Percentiles rank a stretch among this genome's conserved stretches.
These are phyloP conservation scores for Eucalyptus cloeziana DNA, from an alignment of 345 rosid genomes.

Conservation along the genomic window DNA sequence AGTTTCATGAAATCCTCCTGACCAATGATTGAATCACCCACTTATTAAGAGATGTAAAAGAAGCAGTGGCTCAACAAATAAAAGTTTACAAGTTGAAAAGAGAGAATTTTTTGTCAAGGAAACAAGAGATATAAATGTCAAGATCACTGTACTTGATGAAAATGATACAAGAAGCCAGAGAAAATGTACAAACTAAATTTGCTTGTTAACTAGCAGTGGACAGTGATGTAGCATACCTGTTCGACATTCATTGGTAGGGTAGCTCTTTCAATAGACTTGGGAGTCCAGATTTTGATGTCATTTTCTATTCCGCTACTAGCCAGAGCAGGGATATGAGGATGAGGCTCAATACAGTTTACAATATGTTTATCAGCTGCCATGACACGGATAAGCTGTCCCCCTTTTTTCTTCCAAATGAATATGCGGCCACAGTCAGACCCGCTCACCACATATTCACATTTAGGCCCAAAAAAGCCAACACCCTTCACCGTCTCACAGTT, in stretches of 20 bases:
- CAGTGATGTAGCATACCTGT: conserved; percentile 32
- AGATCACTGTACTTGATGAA: not conserved
- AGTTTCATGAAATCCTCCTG: not conserved
- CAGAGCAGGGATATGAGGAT: conserved; percentile 61
- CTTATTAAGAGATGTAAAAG: not conserved
- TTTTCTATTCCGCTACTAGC: conserved; percentile 86
- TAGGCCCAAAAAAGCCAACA: conserved; percentile 79
- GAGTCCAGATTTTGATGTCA: conserved; percentile 83
- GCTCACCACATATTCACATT: conserved; percentile 80
- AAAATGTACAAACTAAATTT: not conserved
- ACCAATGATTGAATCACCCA: not conserved
- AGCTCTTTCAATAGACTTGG: conserved; percentile 59
- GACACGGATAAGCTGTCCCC: conserved; percentile 66
- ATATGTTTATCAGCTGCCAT: conserved; percentile 68
- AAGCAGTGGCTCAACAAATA: not conserved
- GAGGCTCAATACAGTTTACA: conserved; percentile 82
- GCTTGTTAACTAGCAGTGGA: not conserved
- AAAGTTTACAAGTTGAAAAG: not conserved
- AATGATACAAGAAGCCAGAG: not conserved
- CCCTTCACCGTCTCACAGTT: conserved; percentile 77
- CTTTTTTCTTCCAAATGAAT: conserved; percentile 84
- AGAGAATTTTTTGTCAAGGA: not conserved
- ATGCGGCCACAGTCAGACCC: conserved; percentile 97
- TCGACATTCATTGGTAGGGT: conserved; percentile 49
- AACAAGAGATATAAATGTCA: not conserved